Percentiles rank a stretch among this genome's conserved stretches.
Conservation (phyloP, 164 flowering plant genomes). For the Magnolia kwangsiensis region DNA sequence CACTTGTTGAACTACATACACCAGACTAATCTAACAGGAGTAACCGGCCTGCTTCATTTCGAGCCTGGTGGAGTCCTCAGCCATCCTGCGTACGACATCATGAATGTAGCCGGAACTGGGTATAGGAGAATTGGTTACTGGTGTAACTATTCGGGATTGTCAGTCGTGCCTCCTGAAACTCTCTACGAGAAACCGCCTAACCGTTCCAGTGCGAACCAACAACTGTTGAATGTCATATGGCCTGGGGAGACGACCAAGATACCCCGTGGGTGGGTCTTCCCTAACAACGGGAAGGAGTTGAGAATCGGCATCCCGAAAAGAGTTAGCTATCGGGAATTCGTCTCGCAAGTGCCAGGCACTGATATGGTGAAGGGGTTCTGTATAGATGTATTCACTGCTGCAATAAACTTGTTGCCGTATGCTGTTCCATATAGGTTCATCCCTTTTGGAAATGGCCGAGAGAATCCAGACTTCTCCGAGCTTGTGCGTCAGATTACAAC, state of each 20-base stretch:
- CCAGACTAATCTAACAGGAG: slow-evolving; percentile 38
- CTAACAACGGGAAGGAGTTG: slow-evolving; percentile 56
- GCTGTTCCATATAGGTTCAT: slow-evolving; percentile 64
- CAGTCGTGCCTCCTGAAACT: slow-evolving; percentile 57
- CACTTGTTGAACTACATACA: slow-evolving; percentile 42
- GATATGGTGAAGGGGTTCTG: slow-evolving; percentile 61
- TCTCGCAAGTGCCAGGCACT: slow-evolving; percentile 44
- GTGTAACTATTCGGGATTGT: slow-evolving; percentile 71
- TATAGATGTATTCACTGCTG: slow-evolving; percentile 83
- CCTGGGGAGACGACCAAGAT: slow-evolving; percentile 52
- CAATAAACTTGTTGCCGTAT: slow-evolving; percentile 78
- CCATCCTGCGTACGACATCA: slow-evolving; percentile 65
- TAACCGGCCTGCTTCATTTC: slow-evolving; percentile 59
- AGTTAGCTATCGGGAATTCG: slow-evolving; percentile 56
- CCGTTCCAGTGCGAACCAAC: slow-evolving; percentile 47
- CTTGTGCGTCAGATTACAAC: slow-evolving; percentile 55
- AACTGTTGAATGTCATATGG: slow-evolving; percentile 55
- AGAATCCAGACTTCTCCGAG: slow-evolving; percentile 70
- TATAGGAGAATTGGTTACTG: slow-evolving; percentile 61
- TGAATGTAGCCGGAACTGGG: slow-evolving; percentile 73
- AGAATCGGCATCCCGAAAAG: slow-evolving; percentile 66
- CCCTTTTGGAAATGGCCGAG: slow-evolving; percentile 59
- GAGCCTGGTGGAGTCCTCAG: slow-evolving; percentile 40
- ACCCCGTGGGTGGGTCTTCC: slow-evolving; percentile 91
- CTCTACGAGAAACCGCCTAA: slow-evolving; percentile 53